Evolutionary conservation across 2,329 filamentous ascomycete species (phyloP).

Genomic region (Hypoxylon sp.): DNA sequence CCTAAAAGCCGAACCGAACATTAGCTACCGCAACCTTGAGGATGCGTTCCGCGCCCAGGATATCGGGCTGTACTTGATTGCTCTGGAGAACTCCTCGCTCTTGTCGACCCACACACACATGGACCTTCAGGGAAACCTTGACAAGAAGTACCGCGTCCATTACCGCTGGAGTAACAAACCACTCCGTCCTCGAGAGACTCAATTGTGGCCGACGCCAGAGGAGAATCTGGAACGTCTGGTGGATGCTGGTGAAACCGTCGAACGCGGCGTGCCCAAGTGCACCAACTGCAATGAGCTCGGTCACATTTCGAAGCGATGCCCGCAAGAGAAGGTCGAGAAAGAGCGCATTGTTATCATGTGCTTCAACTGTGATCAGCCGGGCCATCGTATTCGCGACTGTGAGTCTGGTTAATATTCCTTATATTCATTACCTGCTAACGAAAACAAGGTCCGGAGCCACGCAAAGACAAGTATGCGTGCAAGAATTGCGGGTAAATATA

Average conservation of each 20-base stretch:
- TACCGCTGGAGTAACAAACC: slow-evolving; percentile 74
- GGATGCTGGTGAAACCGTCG: slow-evolving; percentile 75
- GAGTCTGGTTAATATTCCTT: slow-evolving; percentile 51
- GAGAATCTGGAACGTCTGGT: slow-evolving; percentile 76
- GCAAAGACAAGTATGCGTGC: slow-evolving; percentile 76
- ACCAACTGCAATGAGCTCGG: slow-evolving; percentile 75
- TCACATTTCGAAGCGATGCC: slow-evolving; percentile 73
- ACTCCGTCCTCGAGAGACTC: slow-evolving; percentile 70
- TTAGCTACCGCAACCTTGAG: slow-evolving; percentile 74
- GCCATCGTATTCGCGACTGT: slow-evolving; percentile 81
- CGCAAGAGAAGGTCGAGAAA: slow-evolving; percentile 68
- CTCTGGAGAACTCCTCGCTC: slow-evolving; percentile 70
- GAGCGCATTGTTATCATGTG: slow-evolving; percentile 69
- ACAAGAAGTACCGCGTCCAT: slow-evolving; percentile 74
- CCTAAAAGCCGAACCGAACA: slow-evolving; percentile 70
- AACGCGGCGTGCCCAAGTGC: slow-evolving; percentile 73
- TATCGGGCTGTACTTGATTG: slow-evolving; percentile 74
- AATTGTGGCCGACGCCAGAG: slow-evolving; percentile 71
- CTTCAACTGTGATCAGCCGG: slow-evolving; percentile 74
- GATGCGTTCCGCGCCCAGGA: slow-evolving; percentile 68
- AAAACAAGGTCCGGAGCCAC: slow-evolving; percentile 67
- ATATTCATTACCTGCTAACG: slow-evolving; percentile 36
- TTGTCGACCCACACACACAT: slow-evolving; percentile 75
- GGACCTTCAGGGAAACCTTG: slow-evolving; percentile 78
- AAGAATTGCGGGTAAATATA: slow-evolving; percentile 73